These are phyloP conservation scores for Lunularia cruciata DNA, from an alignment of 225 moss, liverwort and hornwort genomes.

Conservation along the genomic window DNA sequence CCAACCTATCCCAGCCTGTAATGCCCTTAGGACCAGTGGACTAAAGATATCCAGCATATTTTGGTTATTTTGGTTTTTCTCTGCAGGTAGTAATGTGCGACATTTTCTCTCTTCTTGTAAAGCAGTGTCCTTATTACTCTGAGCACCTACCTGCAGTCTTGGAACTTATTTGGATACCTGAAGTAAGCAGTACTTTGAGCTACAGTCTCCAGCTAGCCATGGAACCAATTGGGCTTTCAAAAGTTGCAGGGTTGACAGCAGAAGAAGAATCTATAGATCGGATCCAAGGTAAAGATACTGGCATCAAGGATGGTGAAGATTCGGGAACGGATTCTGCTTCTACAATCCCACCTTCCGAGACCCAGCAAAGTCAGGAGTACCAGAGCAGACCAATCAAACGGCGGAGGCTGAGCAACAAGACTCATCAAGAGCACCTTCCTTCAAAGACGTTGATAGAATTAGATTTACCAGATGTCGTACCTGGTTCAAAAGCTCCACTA, in stretches of 20 bases:
- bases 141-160: constrained; percentile 59
- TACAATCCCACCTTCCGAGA: constrained; percentile 38
- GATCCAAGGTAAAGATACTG: constrained; percentile 8
- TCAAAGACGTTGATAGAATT: constrained; percentile 16
- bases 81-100: constrained; percentile 76
- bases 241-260: constrained; percentile 28
- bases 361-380: constrained; percentile 49
- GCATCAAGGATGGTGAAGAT: constrained; percentile 12
- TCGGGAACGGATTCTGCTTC: constrained; percentile 28
- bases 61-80: neutral
- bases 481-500: constrained; percentile 11
- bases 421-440: constrained; percentile 22
- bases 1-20: too few relatives aligned
- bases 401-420: constrained; percentile 49
- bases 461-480: constrained; percentile 6
- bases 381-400: constrained; percentile 55
- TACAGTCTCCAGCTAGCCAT: constrained; percentile 67
- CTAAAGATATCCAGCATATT: neutral
- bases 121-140: constrained; percentile 75
- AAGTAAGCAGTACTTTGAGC: constrained; percentile 51
- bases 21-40: too few relatives aligned
- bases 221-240: constrained; percentile 50
- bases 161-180: constrained; percentile 70
- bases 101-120: constrained; percentile 67
- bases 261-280: constrained; percentile 18